Base-by-base conservation (phyloP, 2,329 filamentous ascomycete species). In the Tolypocladium album region DNA sequence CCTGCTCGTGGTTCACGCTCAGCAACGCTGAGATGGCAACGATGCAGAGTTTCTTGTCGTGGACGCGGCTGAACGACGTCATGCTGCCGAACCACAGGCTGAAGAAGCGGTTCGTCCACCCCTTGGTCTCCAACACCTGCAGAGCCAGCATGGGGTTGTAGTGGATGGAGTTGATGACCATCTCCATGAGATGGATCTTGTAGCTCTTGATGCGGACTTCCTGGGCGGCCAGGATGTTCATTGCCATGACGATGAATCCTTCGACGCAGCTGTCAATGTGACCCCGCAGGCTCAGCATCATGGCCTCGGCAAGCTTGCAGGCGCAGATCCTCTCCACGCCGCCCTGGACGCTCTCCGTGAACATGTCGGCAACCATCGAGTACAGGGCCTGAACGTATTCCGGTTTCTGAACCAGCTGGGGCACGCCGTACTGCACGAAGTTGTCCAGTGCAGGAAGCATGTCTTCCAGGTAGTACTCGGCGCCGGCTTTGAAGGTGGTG, bases 31-130 rank as follows among this genome's bases (percentile, higher is more conserved):
- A 88, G 67, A 99, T 97, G 55, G 92, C 93, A 22, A 92, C 90
- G 67, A 99, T 97, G 63, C 91, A 97, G 34, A 99, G 81, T 80
- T 97, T 99, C 84, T 99, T 99, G 79, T 99, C 94, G 72, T 99
- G 94, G 2, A 99, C 94, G 50, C 94, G 85, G 58, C 86, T 89
- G 77, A 99, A 97, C 69, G 85, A 88, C 63, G 96, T 89, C 78
- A 99, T 99, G 76, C 88, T 95, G 50, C 90, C 90, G 74, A 99
- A 99, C 94, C 94, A 99, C 61, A 95, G 79, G 75, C 90, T 96
- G 80, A 99, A 99, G 78, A 99, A 99, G 71, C 95, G 95, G 77
- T 97, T 97, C 8, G 94, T 97, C 93, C 92, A 97, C 62, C 86
- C 88, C 69, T 95, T 93, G 58, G 82, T 78, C 77, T 99, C 94